Percentiles rank a stretch among this genome's conserved stretches.
These are phyloP conservation scores for Erysiphe pulchra DNA, from an alignment of 2,329 filamentous ascomycete species.

Conservation along the genomic window DNA sequence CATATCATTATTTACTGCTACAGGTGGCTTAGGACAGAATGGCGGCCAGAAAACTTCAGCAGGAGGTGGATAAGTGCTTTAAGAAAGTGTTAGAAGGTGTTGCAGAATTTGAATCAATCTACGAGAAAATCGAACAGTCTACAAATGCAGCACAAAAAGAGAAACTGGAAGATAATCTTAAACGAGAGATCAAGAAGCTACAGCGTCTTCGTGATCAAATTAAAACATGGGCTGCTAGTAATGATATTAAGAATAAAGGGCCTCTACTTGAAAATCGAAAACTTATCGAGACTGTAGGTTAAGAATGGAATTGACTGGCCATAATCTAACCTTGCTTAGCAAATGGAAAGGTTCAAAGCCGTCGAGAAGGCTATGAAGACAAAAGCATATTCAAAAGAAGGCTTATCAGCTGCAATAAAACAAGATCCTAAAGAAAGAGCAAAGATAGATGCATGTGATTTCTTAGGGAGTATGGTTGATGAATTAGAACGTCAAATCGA, in stretches of 20 bases:
- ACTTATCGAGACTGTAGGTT: slow-evolving; percentile 78
- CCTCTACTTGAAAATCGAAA: slow-evolving; percentile 82
- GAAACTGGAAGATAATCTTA: slow-evolving; percentile 92
- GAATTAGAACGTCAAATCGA: slow-evolving; percentile 89
- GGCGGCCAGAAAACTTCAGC: slow-evolving; percentile 86
- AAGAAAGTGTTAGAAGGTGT: slow-evolving; percentile 94
- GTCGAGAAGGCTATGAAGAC: slow-evolving; percentile 99
- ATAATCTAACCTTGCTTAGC: slow-evolving; percentile 25
- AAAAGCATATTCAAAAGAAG: slow-evolving; percentile 97
- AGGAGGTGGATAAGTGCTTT: slow-evolving; percentile 98
- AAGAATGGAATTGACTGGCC: slow-evolving; percentile 1
- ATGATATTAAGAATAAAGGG: slow-evolving; percentile 98
- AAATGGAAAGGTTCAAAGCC: slow-evolving; percentile 99
- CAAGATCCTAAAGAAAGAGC: slow-evolving; percentile 96
- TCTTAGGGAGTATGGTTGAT: slow-evolving; percentile 67
- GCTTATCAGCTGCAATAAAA: slow-evolving; percentile 70
- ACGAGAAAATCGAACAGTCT: slow-evolving; percentile 90
- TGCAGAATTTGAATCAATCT: slow-evolving; percentile 73
- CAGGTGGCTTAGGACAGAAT: slow-evolving; percentile 25
- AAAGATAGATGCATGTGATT: slow-evolving; percentile 68
- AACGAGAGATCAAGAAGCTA: slow-evolving; percentile 99
- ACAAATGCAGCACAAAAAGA: slow-evolving; percentile 90
- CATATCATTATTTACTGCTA: slow-evolving; percentile 3
- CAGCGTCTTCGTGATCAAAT: slow-evolving; percentile 94
- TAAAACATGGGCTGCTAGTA: slow-evolving; percentile 95